A percentile compares a stretch with the other conserved stretches of the same genome.
phyloP scores from a whole-genome alignment of 306 rosid species.

The Sophora flavescens region DNA sequence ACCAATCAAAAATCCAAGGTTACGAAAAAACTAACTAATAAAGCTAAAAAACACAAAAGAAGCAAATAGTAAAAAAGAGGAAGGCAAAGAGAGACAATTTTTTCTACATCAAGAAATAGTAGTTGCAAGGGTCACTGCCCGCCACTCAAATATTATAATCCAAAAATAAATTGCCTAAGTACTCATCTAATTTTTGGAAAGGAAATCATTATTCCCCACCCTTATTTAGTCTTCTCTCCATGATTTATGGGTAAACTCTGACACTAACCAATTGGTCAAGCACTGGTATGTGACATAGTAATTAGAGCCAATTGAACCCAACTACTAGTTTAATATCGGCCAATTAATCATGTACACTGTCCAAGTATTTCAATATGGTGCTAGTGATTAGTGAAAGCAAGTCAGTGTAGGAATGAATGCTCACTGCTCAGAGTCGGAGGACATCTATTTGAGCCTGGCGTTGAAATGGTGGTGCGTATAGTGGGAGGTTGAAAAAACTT shows the following conservation, averaged over 20 bases:
- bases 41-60: neutral
- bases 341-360: too few species aligned
- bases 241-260: constrained; percentile 14
- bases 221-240: constrained; percentile 34
- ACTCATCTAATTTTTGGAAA: neutral
- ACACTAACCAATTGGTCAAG: constrained; percentile 8
- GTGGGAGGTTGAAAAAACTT: constrained; percentile 45
- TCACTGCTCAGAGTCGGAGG: neutral
- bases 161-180: neutral
- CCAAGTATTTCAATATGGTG: neutral
- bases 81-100: neutral
- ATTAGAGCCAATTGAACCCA: neutral
- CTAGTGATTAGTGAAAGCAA: constrained; percentile 25
- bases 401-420: constrained; percentile 32
- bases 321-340: neutral
- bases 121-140: neutral
- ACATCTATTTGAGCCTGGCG: constrained; percentile 10
- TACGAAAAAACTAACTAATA: neutral
- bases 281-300: neutral
- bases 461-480: constrained; percentile 18
- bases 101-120: neutral
- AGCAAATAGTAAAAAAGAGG: neutral
- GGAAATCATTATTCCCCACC: too few species aligned
- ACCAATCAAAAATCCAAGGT: neutral
- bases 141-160: neutral